phyloP scores from a whole-genome alignment of 495 filamentous ascomycete genomes.

The Chlorociboria aeruginascens region DNA sequence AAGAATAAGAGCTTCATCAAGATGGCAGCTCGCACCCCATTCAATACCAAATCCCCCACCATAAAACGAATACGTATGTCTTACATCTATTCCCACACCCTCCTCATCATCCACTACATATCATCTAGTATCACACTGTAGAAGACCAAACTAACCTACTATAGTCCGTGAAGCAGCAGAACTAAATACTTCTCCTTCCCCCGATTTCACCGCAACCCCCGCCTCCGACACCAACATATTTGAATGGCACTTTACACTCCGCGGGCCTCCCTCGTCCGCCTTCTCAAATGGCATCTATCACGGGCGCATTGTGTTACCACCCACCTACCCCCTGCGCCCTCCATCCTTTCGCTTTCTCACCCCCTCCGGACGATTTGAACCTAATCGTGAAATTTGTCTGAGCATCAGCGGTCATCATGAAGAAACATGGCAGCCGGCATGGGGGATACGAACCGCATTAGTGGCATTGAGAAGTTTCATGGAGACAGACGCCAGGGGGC shows the following conservation, averaged over 20 bases:
- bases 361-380: conserved; percentile 84
- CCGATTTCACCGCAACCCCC: conserved; percentile 72
- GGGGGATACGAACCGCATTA: conserved; percentile 77
- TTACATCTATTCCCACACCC: not conserved
- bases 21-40: conserved; percentile 22
- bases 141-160: not conserved
- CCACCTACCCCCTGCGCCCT: conserved; percentile 78
- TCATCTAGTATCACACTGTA: not conserved
- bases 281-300: conserved; percentile 84
- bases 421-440: conserved; percentile 96
- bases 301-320: conserved; percentile 84
- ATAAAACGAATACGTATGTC: conserved; percentile 62
- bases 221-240: conserved; percentile 74
- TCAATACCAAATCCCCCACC: conserved; percentile 70
- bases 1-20: not conserved
- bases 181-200: conserved; percentile 60
- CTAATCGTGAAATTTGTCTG: conserved; percentile 94
- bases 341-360: conserved; percentile 92
- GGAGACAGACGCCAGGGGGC: conserved; percentile 62
- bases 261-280: conserved; percentile 68
- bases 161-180: conserved; percentile 17
- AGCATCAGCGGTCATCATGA: conserved; percentile 91
- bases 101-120: not conserved
- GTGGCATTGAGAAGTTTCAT: conserved; percentile 57
- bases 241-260: conserved; percentile 99